A percentile compares a stretch with the other conserved stretches of the same genome.
These are phyloP conservation scores for Curvularia verruculosa DNA, from an alignment of 2,329 filamentous ascomycete genomes.

Conservation along the genomic window DNA sequence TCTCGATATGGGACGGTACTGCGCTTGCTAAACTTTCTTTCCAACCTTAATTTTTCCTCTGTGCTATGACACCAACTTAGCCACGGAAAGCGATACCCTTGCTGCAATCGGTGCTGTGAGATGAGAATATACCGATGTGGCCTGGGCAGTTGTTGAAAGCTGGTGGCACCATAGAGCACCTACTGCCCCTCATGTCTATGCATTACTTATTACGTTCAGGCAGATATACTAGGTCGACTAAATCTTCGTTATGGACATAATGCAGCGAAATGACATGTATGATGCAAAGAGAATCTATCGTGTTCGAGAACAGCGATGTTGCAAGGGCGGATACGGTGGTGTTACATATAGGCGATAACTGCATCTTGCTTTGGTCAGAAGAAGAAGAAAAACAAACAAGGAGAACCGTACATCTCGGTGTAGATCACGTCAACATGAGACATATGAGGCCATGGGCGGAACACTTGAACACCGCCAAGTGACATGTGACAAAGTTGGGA, in stretches of 20 bases:
- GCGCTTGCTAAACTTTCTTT: neutral
- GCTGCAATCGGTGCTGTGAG: constrained; percentile 65
- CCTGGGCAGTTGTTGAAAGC: constrained; percentile 27
- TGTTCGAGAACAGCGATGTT: neutral
- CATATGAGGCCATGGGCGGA: neutral
- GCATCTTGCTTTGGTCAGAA: neutral
- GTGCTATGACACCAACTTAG: neutral
- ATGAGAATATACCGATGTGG: constrained; percentile 61
- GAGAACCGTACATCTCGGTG: neutral
- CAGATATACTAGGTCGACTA: neutral
- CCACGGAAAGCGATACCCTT: constrained; percentile 22
- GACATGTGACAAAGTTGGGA: neutral
- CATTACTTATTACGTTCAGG: neutral
- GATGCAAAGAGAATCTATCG: neutral
- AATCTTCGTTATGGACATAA: neutral
- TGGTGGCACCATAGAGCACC: neutral
- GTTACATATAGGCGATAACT: neutral
- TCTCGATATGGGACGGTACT: neutral
- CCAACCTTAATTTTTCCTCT: neutral
- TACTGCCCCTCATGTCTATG: neutral
- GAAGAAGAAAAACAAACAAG: neutral
- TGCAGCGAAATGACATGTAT: neutral
- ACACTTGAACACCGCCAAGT: neutral
- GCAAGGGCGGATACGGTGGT: neutral
- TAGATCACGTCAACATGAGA: neutral